Conservation (phyloP, 208 protist genomes). For the Acanthamoeba polyphaga region DNA sequence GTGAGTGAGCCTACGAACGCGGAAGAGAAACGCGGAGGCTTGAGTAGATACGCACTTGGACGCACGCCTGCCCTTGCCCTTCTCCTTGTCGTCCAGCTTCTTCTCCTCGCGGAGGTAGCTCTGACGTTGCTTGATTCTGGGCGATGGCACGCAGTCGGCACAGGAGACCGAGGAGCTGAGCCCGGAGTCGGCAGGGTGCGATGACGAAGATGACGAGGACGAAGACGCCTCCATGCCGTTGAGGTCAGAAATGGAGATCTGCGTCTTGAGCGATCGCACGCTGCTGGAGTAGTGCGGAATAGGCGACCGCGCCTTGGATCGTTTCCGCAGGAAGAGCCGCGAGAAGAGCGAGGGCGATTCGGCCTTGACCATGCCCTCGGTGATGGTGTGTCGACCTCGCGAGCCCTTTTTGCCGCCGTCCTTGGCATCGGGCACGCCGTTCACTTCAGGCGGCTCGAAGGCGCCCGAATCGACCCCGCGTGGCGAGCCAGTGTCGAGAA, state of each 20-base stretch:
- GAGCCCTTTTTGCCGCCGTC: neutral
- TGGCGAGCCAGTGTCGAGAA: neutral
- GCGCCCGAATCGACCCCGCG: neutral
- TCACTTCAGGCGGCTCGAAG: neutral
- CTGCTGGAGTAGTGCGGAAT: constrained; percentile 4
- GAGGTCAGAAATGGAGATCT: neutral
- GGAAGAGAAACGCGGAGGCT: neutral
- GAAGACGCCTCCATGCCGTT: neutral
- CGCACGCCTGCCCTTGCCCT: neutral
- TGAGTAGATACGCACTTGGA: neutral
- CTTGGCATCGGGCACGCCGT: neutral
- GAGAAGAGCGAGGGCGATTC: constrained; percentile 44
- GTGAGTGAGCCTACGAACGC: neutral
- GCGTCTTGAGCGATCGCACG: neutral
- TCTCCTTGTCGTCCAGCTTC: constrained; percentile 15
- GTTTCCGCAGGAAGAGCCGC: constrained; percentile 21
- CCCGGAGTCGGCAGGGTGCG: neutral
- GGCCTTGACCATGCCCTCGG: constrained; percentile 36
- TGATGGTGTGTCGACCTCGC: neutral
- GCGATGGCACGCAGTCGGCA: neutral
- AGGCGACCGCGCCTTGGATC: neutral
- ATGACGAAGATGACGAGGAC: neutral
- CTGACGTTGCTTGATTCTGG: neutral
- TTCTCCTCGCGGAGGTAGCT: constrained; percentile 30
- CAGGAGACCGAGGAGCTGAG: neutral